These are phyloP conservation scores for Populus nigra DNA, from an alignment of 345 rosid genomes.

Conservation along the genomic window DNA sequence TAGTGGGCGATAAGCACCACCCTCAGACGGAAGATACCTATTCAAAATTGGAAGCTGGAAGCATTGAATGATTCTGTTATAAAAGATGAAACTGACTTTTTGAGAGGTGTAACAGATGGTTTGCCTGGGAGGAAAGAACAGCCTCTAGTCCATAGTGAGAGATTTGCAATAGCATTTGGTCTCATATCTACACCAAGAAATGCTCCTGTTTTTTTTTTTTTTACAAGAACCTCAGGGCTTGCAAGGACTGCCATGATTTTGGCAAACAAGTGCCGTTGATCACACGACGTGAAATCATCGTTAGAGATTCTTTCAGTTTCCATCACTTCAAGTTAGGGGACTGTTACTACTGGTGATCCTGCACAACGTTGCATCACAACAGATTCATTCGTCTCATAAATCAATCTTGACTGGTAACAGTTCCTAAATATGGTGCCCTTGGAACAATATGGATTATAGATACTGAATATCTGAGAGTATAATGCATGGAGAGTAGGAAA, in stretches of 20 bases:
- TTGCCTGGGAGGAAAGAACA: constrained; percentile 55
- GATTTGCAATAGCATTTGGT: constrained; percentile 71
- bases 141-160: constrained; percentile 70
- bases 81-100: constrained; percentile 19
- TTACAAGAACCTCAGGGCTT: constrained; percentile 66
- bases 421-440: not conserved
- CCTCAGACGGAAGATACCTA: constrained; percentile 55
- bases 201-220: constrained; percentile 52
- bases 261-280: constrained; percentile 57
- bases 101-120: constrained; percentile 31
- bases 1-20: constrained; percentile 71
- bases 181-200: constrained; percentile 45
- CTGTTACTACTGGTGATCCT: constrained; percentile 66
- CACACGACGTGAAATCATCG: constrained; percentile 46
- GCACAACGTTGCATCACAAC: no score
- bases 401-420: not conserved
- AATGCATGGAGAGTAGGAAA: not conserved
- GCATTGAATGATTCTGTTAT: constrained; percentile 25
- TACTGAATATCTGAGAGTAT: not conserved
- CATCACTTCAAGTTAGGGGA: constrained; percentile 63
- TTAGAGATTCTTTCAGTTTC: constrained; percentile 66
- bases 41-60: constrained; percentile 42
- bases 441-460: not conserved
- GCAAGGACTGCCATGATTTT: constrained; percentile 72
- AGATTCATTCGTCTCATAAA: not conserved